Evolutionary conservation across 345 rosid species (phyloP).

Genomic region (Melastoma malabathricum): DNA sequence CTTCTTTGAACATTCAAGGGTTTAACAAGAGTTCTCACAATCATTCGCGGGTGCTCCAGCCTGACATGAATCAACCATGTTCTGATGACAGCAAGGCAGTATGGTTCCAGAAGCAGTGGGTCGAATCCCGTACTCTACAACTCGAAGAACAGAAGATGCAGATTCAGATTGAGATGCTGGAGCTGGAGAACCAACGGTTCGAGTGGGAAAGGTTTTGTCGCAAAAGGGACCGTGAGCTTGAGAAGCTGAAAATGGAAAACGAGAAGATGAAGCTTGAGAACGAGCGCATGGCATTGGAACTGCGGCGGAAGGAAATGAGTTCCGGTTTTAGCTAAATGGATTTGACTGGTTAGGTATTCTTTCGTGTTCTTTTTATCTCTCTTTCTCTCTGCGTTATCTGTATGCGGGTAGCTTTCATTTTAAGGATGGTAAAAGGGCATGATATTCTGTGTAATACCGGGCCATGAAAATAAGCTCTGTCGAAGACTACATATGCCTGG

Average conservation of each 20-base stretch:
- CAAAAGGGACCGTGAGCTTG: constrained; percentile 68
- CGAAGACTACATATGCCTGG: too few species aligned
- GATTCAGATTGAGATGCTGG: constrained; percentile 61
- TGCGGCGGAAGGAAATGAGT: constrained; percentile 43
- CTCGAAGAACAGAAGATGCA: constrained; percentile 73
- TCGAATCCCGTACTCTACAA: constrained; percentile 52
- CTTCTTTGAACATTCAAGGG: constrained; percentile 25
- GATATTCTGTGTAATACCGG: too few species aligned
- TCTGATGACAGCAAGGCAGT: constrained; percentile 34
- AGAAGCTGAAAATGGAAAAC: constrained; percentile 63
- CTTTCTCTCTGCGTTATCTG: too few species aligned
- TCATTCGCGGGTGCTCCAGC: constrained; percentile 25
- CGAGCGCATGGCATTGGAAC: constrained; percentile 54
- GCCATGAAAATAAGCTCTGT: too few species aligned
- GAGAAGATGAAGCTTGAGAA: constrained; percentile 90
- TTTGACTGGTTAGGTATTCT: neutral
- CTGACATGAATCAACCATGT: constrained; percentile 37
- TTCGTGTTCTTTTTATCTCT: neutral
- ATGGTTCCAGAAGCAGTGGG: constrained; percentile 51
- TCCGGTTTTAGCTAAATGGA: constrained; percentile 2
- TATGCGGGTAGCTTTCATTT: too few species aligned
- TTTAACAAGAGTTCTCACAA: constrained; percentile 21
- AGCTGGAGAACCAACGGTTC: constrained; percentile 70
- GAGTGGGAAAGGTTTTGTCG: constrained; percentile 76
- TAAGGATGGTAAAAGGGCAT: too few species aligned